These are phyloP conservation scores for Plenodomus tracheiphilus DNA, from an alignment of 2,329 filamentous ascomycete genomes.

Conservation along the genomic window DNA sequence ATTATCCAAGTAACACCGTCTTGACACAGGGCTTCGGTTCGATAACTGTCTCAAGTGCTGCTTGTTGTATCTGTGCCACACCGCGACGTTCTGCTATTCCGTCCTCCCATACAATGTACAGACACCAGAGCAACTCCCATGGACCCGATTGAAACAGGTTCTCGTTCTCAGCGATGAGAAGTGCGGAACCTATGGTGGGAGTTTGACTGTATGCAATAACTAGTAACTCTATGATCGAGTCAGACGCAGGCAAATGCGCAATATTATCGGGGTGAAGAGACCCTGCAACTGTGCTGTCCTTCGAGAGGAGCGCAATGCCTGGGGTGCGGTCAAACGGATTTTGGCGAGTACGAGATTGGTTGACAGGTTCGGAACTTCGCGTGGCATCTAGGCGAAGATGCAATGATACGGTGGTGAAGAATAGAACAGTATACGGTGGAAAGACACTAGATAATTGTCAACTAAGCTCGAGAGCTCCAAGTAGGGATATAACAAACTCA, in stretches of 20 bases:
- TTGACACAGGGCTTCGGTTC: neutral
- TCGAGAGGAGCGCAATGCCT: neutral
- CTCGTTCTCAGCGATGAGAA: neutral
- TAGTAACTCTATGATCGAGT: neutral
- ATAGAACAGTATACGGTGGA: constrained; percentile 1
- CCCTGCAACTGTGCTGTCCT: neutral
- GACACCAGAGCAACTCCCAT: constrained; percentile 1
- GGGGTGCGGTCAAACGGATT: neutral
- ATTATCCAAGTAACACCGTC: neutral
- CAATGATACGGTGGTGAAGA: constrained; percentile 1
- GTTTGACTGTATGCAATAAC: neutral
- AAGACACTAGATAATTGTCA: neutral
- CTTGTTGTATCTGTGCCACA: constrained; percentile 1
- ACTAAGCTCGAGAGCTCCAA: neutral
- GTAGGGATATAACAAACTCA: neutral
- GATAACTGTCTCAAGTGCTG: neutral
- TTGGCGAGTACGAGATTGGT: neutral
- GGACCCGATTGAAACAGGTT: neutral
- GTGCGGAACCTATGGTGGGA: neutral
- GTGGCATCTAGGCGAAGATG: neutral
- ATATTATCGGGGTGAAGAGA: constrained; percentile 3
- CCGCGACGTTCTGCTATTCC: constrained; percentile 4
- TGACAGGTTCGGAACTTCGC: neutral
- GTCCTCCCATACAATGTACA: constrained; percentile 2
- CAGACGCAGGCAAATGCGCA: neutral